A percentile compares a stretch with the other conserved stretches of the same genome.
Evolutionary conservation across 164 flowering plant species (phyloP).

Genomic region (Buxus sempervirens): DNA sequence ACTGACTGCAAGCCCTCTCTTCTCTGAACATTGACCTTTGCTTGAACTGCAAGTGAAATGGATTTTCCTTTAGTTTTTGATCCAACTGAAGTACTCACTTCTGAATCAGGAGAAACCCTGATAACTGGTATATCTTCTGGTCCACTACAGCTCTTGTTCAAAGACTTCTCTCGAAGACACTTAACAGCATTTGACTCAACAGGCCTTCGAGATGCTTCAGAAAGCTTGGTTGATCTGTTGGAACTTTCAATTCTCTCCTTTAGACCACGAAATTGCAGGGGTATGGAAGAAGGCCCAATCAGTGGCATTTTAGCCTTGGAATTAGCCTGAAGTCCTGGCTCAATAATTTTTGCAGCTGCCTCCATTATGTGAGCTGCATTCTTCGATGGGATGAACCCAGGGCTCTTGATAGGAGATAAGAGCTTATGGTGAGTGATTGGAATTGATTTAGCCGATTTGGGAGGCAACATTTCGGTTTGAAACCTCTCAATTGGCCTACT

Average conservation of each 20-base stretch:
- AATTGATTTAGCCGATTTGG: constrained; percentile 62
- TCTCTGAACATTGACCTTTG: constrained; percentile 72
- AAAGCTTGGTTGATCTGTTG: constrained; percentile 33
- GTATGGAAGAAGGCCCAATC: constrained; percentile 37
- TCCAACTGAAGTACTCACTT: constrained; percentile 31
- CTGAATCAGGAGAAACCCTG: constrained; percentile 28
- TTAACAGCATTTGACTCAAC: constrained; percentile 64
- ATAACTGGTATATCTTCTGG: constrained; percentile 33
- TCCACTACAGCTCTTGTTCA: constrained; percentile 71
- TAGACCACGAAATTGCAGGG: constrained; percentile 41
- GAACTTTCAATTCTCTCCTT: constrained; percentile 50
- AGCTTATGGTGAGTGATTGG: constrained; percentile 53
- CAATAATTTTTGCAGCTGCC: constrained; percentile 81
- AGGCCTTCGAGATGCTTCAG: constrained; percentile 42
- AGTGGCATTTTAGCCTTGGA: constrained; percentile 31
- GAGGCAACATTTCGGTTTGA: constrained; percentile 61
- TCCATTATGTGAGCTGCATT: constrained; percentile 84
- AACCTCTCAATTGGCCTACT: constrained; percentile 54
- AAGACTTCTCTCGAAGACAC: constrained; percentile 60
- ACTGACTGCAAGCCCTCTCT: constrained; percentile 53
- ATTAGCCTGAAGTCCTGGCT: constrained; percentile 41
- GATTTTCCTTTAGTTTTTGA: constrained; percentile 59
- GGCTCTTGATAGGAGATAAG: constrained; percentile 64
- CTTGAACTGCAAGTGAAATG: constrained; percentile 86
- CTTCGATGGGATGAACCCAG: constrained; percentile 50